phyloP scores from a whole-genome alignment of 495 filamentous ascomycete species.

The Poronia punctata region DNA sequence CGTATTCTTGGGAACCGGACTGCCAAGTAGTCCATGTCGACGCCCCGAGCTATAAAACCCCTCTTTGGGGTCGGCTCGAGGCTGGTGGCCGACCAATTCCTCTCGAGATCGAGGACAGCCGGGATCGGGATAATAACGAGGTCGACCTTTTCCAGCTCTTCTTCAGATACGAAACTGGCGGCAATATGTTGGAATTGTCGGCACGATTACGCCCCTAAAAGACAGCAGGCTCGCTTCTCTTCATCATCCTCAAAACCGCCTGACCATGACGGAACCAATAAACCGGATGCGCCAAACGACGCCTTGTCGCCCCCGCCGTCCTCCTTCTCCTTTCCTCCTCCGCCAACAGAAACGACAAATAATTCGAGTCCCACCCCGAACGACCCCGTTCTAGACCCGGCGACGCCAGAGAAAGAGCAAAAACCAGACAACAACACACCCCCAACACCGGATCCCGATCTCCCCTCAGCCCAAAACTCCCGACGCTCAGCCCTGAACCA shows the following conservation, averaged over 20 bases:
- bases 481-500: conserved; percentile 66
- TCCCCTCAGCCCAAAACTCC: conserved; percentile 73
- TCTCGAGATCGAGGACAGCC: conserved; percentile 12
- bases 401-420: background rate
- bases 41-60: conserved; percentile 23
- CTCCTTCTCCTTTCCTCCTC: background rate
- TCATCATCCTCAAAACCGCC: conserved; percentile 16
- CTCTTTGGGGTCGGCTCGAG: conserved; percentile 23
- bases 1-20: too few species aligned
- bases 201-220: conserved; percentile 3
- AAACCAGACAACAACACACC: conserved; percentile 8
- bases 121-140: background rate
- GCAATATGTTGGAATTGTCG: conserved; percentile 19
- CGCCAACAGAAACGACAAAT: background rate
- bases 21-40: conserved; percentile 17
- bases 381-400: background rate
- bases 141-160: conserved; percentile 15
- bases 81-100: conserved; percentile 23
- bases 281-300: background rate
- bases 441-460: conserved; percentile 28
- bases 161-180: background rate
- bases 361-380: background rate
- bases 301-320: background rate
- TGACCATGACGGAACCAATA: conserved; percentile 6
- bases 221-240: conserved; percentile 15